These are phyloP conservation scores for Arxiozyma bovina DNA, from an alignment of 1,139 yeast genomes.

Conservation along the genomic window DNA sequence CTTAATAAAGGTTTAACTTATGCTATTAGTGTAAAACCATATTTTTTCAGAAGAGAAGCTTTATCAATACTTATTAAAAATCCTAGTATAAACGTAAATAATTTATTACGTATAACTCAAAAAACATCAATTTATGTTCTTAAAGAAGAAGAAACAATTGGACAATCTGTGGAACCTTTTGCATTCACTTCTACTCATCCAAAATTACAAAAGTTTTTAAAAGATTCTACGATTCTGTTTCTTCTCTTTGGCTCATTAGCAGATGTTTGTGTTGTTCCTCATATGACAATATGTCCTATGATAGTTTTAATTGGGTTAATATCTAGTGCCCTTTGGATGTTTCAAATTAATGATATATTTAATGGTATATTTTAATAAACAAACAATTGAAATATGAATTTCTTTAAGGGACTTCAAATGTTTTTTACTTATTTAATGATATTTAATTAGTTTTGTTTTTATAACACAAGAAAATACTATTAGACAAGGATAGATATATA, in stretches of 20 bases:
- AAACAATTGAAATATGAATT: too few relatives aligned
- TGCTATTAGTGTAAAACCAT: neutral
- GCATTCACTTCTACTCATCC: neutral
- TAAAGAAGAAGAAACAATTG: neutral
- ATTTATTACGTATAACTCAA: neutral
- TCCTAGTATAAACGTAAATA: neutral
- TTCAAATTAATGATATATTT: neutral
- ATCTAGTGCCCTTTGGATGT: neutral
- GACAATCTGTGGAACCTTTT: neutral
- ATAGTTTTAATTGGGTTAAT: slow-evolving; percentile 1
- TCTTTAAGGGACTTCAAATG: too few relatives aligned
- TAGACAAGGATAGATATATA: too few relatives aligned
- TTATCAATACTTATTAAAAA: neutral
- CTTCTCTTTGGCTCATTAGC: neutral
- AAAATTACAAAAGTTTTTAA: neutral
- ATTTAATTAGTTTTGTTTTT: too few relatives aligned
- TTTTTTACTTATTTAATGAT: too few relatives aligned
- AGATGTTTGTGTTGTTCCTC: neutral
- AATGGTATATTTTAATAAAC: neutral
- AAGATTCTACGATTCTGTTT: neutral
- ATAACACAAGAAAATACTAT: too few relatives aligned
- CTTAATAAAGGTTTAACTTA: neutral
- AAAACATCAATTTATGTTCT: neutral
- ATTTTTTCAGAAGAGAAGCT: neutral
- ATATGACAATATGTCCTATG: slow-evolving; percentile 1